These are phyloP conservation scores for Atkinsonella texensis DNA, from an alignment of 2,329 filamentous ascomycete genomes.

Conservation along the genomic window DNA sequence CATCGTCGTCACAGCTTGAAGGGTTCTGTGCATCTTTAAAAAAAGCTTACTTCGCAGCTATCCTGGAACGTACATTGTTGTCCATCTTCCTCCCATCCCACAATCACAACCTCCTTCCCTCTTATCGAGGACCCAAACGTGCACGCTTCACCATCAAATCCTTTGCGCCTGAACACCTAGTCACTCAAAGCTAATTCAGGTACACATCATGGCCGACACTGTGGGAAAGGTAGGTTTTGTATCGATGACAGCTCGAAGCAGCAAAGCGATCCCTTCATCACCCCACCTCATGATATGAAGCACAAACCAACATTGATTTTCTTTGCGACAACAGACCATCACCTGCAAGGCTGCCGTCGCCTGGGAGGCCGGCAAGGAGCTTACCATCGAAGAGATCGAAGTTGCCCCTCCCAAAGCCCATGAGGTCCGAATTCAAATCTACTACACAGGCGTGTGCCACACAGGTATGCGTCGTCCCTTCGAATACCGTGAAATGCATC, in stretches of 20 bases:
- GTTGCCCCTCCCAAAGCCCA: slow-evolving; percentile 79
- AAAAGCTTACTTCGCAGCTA: not conserved
- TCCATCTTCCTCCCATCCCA: not conserved
- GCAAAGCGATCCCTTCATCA: slow-evolving; percentile 3
- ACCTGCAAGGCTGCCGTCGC: slow-evolving; percentile 96
- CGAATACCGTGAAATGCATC: not conserved
- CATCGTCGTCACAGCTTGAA: not conserved
- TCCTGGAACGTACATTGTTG: not conserved
- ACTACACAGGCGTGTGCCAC: slow-evolving; percentile 98
- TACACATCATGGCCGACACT: slow-evolving; percentile 6
- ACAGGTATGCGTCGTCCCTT: slow-evolving; percentile 48
- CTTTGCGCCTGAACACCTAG: not conserved
- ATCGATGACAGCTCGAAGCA: slow-evolving; percentile 1
- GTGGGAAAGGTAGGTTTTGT: slow-evolving; percentile 6
- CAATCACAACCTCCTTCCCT: not conserved
- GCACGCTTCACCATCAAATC: not conserved
- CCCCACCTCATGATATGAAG: slow-evolving; percentile 2
- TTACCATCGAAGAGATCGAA: slow-evolving; percentile 85
- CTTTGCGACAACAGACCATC: slow-evolving; percentile 55
- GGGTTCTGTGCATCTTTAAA: not conserved
- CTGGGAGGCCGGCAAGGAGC: slow-evolving; percentile 88
- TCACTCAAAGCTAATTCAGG: not conserved
- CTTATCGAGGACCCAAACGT: not conserved
- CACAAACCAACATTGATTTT: slow-evolving; percentile 2
- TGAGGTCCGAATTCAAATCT: slow-evolving; percentile 93